Conservation (phyloP, 2,329 filamentous ascomycete genomes). For the Neospermospora avenae region DNA sequence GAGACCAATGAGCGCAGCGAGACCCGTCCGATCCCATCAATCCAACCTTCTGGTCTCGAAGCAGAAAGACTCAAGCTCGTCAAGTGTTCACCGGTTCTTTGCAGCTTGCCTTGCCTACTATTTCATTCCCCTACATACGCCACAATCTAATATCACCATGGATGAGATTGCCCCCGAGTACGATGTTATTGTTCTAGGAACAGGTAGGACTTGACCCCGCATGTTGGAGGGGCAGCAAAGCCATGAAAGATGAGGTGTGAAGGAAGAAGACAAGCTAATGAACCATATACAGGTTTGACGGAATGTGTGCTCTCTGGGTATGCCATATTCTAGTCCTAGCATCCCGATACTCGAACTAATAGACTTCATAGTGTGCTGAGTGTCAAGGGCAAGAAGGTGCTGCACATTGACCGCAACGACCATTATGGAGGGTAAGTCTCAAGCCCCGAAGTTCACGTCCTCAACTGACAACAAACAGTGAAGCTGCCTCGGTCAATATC, state of each 20-base stretch:
- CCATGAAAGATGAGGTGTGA: not conserved
- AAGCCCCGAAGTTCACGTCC: not conserved
- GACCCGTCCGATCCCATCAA: not conserved
- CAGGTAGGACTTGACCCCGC: conserved; percentile 62
- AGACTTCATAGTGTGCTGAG: conserved; percentile 70
- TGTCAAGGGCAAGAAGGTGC: conserved; percentile 98
- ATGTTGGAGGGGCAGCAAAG: conserved; percentile 28
- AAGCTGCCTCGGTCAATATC: conserved; percentile 95
- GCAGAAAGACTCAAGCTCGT: conserved; percentile 17
- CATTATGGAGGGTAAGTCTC: conserved; percentile 84
- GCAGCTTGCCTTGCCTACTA: conserved; percentile 10
- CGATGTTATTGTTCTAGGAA: conserved; percentile 98
- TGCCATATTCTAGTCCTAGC: conserved; percentile 26
- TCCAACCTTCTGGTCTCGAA: conserved; percentile 12
- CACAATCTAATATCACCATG: conserved; percentile 55
- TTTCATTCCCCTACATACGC: conserved; percentile 11
- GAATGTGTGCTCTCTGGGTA: conserved; percentile 99
- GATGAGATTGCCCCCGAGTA: conserved; percentile 98
- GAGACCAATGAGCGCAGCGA: conserved; percentile 29
- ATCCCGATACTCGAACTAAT: conserved; percentile 22
- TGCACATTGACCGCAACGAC: conserved; percentile 97
- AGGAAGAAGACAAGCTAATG: conserved; percentile 18
- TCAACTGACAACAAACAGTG: conserved; percentile 50
- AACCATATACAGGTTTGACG: conserved; percentile 68
- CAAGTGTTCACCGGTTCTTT: conserved; percentile 24